Evolutionary conservation across 1,139 yeast species (phyloP), one percentile per base, ranked within the genome.

Genomic region (Candida mesenterica): DNA sequence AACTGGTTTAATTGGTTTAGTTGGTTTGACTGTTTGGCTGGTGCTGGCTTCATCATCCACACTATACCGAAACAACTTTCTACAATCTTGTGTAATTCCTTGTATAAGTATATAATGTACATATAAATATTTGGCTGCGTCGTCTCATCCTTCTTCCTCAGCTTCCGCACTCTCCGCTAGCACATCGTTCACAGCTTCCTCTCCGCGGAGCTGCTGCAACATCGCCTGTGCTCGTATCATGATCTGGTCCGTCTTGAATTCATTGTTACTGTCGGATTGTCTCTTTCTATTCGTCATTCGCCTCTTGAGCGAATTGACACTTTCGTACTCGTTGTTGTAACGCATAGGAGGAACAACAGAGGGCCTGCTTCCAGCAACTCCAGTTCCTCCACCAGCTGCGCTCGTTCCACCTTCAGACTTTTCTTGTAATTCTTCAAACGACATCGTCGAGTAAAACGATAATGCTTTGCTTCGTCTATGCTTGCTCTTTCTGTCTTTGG

Each of bases 171-270:
- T n/a, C n/a, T n/a, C n/a, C n/a, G n/a, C n/a, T n/a, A n/a, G n/a
- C n/a, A n/a, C n/a, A n/a, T n/a, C n/a, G n/a, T n/a, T 12, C n/a
- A 12, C 26, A 9, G 5, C 13, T 7, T 12, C 13, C 13, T 44
- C 38, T 33, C 30, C 24, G 42, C 75, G 43, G 18, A 70, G 50
- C 34, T 65, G 64, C 34, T 55, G 58, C 39, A 70, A 57, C 75
- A 70, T 68, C 0, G 62, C 61, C 38, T 67, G 73, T 1, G 75
- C 73, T 36, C 76, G 43, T 26, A 61, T 49, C 57, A 66, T 53
- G 2, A 52, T 50, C 39, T 54, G 55, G 46, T 58, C 70, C 15
- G 53, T 43, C 39, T 46, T 55, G 18, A 43, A 36, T 20, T 47
- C 47, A 12, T 36, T 32, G 19, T 45, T 43, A 5, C 31, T 42